Conservation (phyloP, 2,329 filamentous ascomycete genomes). For the Elsinoe arachidis region DNA sequence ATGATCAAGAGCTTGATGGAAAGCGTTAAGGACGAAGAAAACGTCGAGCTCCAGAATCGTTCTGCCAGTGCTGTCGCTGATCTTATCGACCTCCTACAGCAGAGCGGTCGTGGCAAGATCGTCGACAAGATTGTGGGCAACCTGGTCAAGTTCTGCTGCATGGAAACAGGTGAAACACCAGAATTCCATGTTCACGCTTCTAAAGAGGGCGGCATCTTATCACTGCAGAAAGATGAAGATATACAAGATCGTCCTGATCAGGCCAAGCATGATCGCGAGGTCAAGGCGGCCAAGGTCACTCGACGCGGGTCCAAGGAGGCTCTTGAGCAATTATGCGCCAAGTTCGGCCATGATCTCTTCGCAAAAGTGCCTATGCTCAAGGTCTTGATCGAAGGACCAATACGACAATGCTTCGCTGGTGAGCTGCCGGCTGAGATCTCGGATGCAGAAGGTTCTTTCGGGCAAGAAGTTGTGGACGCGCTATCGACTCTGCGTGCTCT, state of each 20-base stretch:
- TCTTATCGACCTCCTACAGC: conserved; percentile 78
- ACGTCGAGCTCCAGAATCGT: conserved; percentile 74
- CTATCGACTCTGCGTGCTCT: conserved; percentile 87
- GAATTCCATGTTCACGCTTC: conserved; percentile 79
- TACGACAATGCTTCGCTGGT: conserved; percentile 63
- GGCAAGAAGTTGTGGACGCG: conserved; percentile 88
- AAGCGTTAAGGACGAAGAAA: conserved; percentile 92
- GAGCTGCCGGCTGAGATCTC: conserved; percentile 61
- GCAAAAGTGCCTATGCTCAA: conserved; percentile 76
- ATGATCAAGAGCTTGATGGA: conserved; percentile 98
- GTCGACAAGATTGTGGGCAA: conserved; percentile 96
- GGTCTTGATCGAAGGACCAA: conserved; percentile 70
- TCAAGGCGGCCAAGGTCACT: conserved; percentile 80
- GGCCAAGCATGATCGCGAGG: conserved; percentile 80
- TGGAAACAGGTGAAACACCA: conserved; percentile 94
- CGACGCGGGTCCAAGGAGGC: conserved; percentile 90
- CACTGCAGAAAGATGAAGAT: conserved; percentile 95
- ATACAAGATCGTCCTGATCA: conserved; percentile 86
- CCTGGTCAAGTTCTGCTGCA: conserved; percentile 92
- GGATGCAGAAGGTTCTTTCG: conserved; percentile 64
- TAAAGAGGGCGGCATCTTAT: conserved; percentile 74
- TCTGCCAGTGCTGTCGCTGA: conserved; percentile 77
- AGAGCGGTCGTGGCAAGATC: conserved; percentile 68
- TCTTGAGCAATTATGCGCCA: conserved; percentile 73
- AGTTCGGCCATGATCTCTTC: conserved; percentile 70